Percentiles rank a stretch among this genome's conserved stretches.
These are phyloP conservation scores for Mycena indigotica DNA, from an alignment of 768 basidiomycete genomes.

Conservation along the genomic window DNA sequence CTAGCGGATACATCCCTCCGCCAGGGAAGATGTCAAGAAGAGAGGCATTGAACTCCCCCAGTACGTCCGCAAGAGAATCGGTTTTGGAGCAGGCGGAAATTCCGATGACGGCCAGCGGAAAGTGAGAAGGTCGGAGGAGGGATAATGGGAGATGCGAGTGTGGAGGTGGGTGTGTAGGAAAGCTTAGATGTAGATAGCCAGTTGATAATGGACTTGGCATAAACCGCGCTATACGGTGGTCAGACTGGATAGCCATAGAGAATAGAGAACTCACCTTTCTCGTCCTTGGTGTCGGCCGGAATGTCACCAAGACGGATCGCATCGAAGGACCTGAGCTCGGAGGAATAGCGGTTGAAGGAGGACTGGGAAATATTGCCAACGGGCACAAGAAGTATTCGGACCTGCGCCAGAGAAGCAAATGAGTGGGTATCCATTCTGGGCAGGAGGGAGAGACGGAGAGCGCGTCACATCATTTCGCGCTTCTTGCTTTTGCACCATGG, in stretches of 20 bases:
- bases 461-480: slow-evolving; percentile 1
- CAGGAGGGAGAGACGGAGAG: background rate
- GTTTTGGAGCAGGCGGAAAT: slow-evolving; percentile 69
- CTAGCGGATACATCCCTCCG: slow-evolving; percentile 72
- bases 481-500: slow-evolving; percentile 6
- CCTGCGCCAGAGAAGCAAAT: slow-evolving; percentile 83
- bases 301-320: slow-evolving; percentile 80
- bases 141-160: slow-evolving; percentile 66
- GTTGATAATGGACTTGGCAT: slow-evolving; percentile 74
- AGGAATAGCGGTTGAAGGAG: slow-evolving; percentile 74
- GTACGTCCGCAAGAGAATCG: slow-evolving; percentile 53
- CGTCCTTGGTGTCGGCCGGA: slow-evolving; percentile 76
- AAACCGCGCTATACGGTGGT: slow-evolving; percentile 65
- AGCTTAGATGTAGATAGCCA: slow-evolving; percentile 83
- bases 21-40: slow-evolving; percentile 69
- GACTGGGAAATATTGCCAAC: slow-evolving; percentile 72
- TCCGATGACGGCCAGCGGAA: slow-evolving; percentile 87
- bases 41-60: slow-evolving; percentile 66
- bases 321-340: slow-evolving; percentile 73
- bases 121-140: slow-evolving; percentile 77
- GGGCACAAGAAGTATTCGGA: slow-evolving; percentile 84
- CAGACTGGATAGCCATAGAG: slow-evolving; percentile 12
- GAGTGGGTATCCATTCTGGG: slow-evolving; percentile 65
- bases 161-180: slow-evolving; percentile 74
- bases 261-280: slow-evolving; percentile 55